Evolutionary conservation across 2,329 filamentous ascomycete genomes (phyloP).

Genomic region (Chalara sp.): DNA sequence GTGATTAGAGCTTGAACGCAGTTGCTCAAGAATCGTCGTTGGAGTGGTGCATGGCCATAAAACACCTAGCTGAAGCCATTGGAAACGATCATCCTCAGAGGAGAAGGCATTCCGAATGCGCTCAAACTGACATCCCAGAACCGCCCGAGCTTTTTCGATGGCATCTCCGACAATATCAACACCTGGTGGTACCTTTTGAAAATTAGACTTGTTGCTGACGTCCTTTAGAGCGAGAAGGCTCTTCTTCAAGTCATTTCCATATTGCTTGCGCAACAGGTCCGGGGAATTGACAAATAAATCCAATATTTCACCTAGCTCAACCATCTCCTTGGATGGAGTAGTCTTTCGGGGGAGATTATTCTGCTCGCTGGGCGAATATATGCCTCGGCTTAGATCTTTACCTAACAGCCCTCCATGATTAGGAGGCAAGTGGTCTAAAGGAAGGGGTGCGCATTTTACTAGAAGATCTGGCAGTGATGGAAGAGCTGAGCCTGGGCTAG

Average conservation of each 20-base stretch:
- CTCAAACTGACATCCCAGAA: neutral
- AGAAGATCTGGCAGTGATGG: too few relatives aligned
- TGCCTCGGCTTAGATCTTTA: too few relatives aligned
- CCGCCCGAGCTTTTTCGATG: neutral
- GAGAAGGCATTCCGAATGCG: constrained; percentile 6
- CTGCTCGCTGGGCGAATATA: too few relatives aligned
- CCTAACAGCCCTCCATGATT: too few relatives aligned
- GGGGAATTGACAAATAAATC: too few relatives aligned
- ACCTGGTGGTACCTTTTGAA: neutral
- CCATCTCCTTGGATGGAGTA: too few relatives aligned
- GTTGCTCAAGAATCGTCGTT: constrained; percentile 34
- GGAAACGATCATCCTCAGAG: neutral
- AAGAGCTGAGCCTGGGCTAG: too few relatives aligned
- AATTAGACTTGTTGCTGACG: neutral
- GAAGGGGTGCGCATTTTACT: too few relatives aligned
- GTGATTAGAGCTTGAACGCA: constrained; percentile 28
- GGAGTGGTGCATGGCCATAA: constrained; percentile 37
- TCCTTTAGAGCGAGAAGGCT: constrained; percentile 28
- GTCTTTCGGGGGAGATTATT: too few relatives aligned
- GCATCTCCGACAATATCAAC: neutral
- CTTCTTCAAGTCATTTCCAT: constrained; percentile 30
- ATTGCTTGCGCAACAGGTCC: constrained; percentile 16
- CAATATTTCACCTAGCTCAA: too few relatives aligned
- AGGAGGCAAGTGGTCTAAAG: too few relatives aligned
- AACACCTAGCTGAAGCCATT: constrained; percentile 33